Evolutionary conservation across 306 rosid species (phyloP).

Genomic region (Cicer chorassanicum): DNA sequence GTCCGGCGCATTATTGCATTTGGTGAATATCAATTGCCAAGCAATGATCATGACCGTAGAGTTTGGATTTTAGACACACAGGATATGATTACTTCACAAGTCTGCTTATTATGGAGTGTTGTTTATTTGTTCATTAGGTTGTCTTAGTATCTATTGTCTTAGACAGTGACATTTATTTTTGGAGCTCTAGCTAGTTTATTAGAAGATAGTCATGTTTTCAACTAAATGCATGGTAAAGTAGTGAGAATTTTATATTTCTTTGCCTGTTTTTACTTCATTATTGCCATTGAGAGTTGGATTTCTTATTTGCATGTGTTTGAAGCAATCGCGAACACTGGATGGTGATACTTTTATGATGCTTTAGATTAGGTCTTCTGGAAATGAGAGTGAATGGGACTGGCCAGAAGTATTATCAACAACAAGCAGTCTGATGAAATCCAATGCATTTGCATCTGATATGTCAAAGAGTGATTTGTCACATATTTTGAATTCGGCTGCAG

Average conservation of each 20-base stretch:
- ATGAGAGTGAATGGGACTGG: slow-evolving; percentile 81
- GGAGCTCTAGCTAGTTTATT: slow-evolving; percentile 7
- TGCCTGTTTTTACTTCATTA: slow-evolving; percentile 33
- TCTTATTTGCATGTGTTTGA: slow-evolving; percentile 70
- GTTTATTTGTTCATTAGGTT: slow-evolving; percentile 8
- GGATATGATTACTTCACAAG: neutral
- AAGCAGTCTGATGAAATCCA: slow-evolving; percentile 56
- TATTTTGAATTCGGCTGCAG: slow-evolving; percentile 48
- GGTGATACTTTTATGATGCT: slow-evolving; percentile 83
- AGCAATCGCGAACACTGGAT: slow-evolving; percentile 70
- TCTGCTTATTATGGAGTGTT: neutral
- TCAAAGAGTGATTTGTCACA: slow-evolving; percentile 50
- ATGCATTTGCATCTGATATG: slow-evolving; percentile 49
- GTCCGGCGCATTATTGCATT: neutral
- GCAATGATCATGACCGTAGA: slow-evolving; percentile 1
- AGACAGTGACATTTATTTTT: slow-evolving; percentile 37
- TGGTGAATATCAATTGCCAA: slow-evolving; percentile 22
- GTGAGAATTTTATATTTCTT: slow-evolving; percentile 17
- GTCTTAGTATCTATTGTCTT: slow-evolving; percentile 8
- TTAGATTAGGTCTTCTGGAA: slow-evolving; percentile 80
- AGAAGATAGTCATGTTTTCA: neutral
- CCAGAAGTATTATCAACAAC: slow-evolving; percentile 68
- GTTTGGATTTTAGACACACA: neutral
- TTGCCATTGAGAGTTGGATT: slow-evolving; percentile 65
- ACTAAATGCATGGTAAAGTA: slow-evolving; percentile 8